Conservation (phyloP, 495 filamentous ascomycete genomes). For the Annulohypoxylon moriforme region DNA sequence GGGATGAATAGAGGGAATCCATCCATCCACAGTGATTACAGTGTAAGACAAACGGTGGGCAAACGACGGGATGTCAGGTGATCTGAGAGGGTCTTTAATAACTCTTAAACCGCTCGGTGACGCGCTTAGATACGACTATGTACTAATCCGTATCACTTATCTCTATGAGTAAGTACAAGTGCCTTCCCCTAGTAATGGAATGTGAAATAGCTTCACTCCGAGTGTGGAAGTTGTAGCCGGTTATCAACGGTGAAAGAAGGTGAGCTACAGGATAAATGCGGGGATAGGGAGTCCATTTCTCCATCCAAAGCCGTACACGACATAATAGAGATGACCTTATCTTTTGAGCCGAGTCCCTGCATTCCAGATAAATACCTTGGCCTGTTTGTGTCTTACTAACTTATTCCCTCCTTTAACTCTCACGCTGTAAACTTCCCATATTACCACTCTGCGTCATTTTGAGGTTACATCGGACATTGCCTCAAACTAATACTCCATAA, state of each 20-base stretch:
- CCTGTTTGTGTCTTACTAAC: slow-evolving; percentile 4
- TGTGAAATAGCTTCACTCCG: slow-evolving; percentile 7
- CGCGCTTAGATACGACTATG: slow-evolving; percentile 1
- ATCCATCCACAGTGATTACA: background rate
- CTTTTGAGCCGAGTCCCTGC: slow-evolving; percentile 22
- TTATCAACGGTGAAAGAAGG: slow-evolving; percentile 43
- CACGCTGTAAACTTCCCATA: slow-evolving; percentile 1
- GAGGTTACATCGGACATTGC: slow-evolving; percentile 1
- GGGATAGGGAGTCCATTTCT: slow-evolving; percentile 16
- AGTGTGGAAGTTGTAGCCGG: slow-evolving; percentile 45
- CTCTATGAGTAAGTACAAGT: no score
- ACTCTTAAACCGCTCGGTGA: background rate
- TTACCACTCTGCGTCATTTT: slow-evolving; percentile 12
- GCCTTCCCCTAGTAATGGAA: no score
- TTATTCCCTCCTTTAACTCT: slow-evolving; percentile 3
- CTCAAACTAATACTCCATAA: background rate
- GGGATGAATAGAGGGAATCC: slow-evolving; percentile 7
- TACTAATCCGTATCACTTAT: background rate
- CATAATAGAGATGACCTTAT: slow-evolving; percentile 28
- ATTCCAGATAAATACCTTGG: slow-evolving; percentile 31
- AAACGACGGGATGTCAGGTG: background rate
- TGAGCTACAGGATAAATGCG: slow-evolving; percentile 31
- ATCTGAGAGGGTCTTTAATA: background rate
- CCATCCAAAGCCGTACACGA: slow-evolving; percentile 8
- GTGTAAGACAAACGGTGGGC: background rate